Base-by-base conservation (phyloP, 2,329 filamentous ascomycete species). In the Epichloe amarillans region DNA sequence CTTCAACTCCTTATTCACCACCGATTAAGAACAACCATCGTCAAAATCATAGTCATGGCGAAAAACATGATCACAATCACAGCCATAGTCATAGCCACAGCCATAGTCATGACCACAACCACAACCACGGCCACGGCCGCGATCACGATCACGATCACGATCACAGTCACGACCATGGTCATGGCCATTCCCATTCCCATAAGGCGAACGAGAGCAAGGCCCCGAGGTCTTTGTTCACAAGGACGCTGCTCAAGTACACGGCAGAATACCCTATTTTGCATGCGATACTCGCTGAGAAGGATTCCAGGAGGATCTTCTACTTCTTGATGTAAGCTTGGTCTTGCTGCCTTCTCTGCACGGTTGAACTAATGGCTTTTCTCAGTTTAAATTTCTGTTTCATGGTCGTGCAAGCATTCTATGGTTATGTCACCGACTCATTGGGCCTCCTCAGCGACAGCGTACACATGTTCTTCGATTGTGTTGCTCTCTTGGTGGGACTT, bases 381-480 rank as follows among this genome's bases (percentile, higher is more conserved):
- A 95, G 88, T 54, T 77, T 98, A 50, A 98, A 98, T 64, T 89
- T 98, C 59, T 76, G 74, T 6, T 98, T 98, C 66, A 98, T 98
- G 93, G 71, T 86, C 36, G 81, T 98, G 1, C 93, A 98, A 62
- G 86, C 90, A 40, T 88, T 91, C 54, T 98, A 98, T 62, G 93
- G 93, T 46, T 94, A 93, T 60, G 71, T 93, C 11, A 97, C 89
- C 3, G 90, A 95, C 58, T 98, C 93, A 0, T 72, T 98, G 5
- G 93, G 93, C 3, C 75, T 98, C n/a, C 79, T 98, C 17, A 95
- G 89, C 58, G 93, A 98, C 67, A 97, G 90, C 61, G 93, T 98
- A 55, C 93, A 98, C 69, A 98, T 98, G 93, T 91, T 98, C 62
- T 97, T 98, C 60, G 93, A 98, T 68, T 98, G 93, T 58, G 82